These are phyloP conservation scores for Knoxia roxburghii DNA, from an alignment of 257 asterid genomes.

Conservation along the genomic window DNA sequence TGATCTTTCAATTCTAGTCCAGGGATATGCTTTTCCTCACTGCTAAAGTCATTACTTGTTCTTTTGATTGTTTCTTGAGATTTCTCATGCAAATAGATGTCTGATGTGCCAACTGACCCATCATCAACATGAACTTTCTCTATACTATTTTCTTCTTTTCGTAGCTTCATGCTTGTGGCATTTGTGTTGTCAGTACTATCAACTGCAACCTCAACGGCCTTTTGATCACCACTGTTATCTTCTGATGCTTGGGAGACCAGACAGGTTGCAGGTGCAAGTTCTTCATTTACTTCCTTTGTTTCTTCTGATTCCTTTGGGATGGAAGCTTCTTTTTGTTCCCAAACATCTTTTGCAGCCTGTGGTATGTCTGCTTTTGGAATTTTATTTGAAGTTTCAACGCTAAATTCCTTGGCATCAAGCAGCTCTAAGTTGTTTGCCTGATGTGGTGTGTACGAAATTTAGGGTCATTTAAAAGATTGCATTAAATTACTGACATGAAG, in stretches of 20 bases:
- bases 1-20: no score
- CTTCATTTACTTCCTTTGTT: slow-evolving; percentile 15
- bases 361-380: not conserved
- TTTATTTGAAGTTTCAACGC: slow-evolving; percentile 3
- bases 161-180: not conserved
- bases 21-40: not conserved
- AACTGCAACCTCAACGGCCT: slow-evolving; percentile 1
- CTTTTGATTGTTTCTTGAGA: slow-evolving; percentile 8
- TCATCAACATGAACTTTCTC: slow-evolving; percentile 4
- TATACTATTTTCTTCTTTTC: slow-evolving; percentile 1
- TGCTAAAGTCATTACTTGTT: not conserved
- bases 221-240: not conserved
- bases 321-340: slow-evolving; percentile 1
- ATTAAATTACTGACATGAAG: not conserved
- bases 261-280: slow-evolving; percentile 22
- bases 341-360: not conserved
- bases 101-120: slow-evolving; percentile 15
- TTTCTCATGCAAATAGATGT: slow-evolving; percentile 20
- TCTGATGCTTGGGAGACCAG: slow-evolving; percentile 15
- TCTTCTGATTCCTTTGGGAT: slow-evolving; percentile 11
- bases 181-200: slow-evolving; percentile 4
- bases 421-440: slow-evolving; percentile 8
- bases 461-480: not conserved
- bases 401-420: not conserved
- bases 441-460: not conserved